Evolutionary conservation across 305 asterid genomes (phyloP).

Genomic region (Fraxinus platypoda): DNA sequence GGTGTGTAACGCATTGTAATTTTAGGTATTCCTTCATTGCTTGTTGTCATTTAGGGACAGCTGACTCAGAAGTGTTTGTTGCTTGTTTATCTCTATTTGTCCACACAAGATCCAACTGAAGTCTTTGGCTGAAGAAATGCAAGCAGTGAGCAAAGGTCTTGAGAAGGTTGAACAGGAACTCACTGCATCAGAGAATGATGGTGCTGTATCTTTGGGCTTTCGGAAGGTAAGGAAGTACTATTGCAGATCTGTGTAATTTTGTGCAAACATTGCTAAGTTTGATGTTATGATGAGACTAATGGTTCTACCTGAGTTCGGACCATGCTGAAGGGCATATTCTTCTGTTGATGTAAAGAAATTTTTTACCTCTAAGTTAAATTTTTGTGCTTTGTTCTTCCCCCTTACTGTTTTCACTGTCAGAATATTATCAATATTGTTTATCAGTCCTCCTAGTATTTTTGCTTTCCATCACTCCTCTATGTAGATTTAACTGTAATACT

Average conservation of each 20-base stretch:
- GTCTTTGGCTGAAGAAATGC: slow-evolving; percentile 98
- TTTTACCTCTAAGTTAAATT: neutral
- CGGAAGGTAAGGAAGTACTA: slow-evolving; percentile 58
- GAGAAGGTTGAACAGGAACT: slow-evolving; percentile 98
- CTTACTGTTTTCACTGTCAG: neutral
- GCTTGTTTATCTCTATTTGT: slow-evolving; percentile 28
- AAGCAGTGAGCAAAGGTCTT: slow-evolving; percentile 97
- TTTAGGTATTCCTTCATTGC: slow-evolving; percentile 12
- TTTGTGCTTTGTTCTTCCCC: neutral
- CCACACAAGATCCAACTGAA: slow-evolving; percentile 77
- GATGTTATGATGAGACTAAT: neutral
- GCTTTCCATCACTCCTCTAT: neutral
- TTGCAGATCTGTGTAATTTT: neutral
- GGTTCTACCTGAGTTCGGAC: neutral
- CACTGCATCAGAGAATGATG: slow-evolving; percentile 80
- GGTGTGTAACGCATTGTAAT: slow-evolving; percentile 39
- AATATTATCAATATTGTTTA: neutral
- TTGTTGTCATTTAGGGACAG: neutral
- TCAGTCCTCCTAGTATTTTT: neutral
- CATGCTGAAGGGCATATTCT: neutral
- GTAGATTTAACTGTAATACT: neutral
- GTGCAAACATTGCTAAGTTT: neutral
- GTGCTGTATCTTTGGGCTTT: slow-evolving; percentile 81
- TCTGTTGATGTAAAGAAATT: neutral
- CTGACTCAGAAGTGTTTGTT: slow-evolving; percentile 19